Base-by-base conservation (phyloP, 2,329 filamentous ascomycete genomes). In the Arthroderma sp. region DNA sequence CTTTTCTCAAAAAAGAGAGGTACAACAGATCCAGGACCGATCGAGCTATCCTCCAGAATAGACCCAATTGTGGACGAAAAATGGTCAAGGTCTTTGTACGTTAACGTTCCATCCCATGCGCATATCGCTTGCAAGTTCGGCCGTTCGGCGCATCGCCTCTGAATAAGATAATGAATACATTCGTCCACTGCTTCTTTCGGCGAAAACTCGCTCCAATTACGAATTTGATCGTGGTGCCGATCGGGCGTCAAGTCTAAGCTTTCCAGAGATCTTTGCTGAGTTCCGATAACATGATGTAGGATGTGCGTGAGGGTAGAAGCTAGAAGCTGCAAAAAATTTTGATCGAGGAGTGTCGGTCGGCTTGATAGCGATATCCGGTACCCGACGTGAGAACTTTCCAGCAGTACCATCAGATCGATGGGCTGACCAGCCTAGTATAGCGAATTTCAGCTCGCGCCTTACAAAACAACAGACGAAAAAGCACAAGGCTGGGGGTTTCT, bases 41-140 rank as follows among this genome's bases (percentile, higher is more conserved):
- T 53, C 5, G 54, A 55, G 40, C 62, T 15, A 4, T 28, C 8
- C 15, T 36, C 29, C 5, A 54, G 44, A n/a, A 34, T 10, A 10
- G 11, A 29, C 9, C 38, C 43, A n/a, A 50, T 29, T 8, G 29
- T 42, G 8, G 44, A 48, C 5, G 58, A 57, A 30, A 55, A 42
- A n/a, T 43, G 32, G 30, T 54, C 47, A 22, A 53, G 32, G 30
- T 50, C 41, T 15, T 36, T 33, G 38, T 48, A 55, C 36, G 47
- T 50, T 9, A 50, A 45, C 10, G 27, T 40, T 10, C 48, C 51
- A 32, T 57, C 54, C 50, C 51, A 56, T 9, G 53, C 48, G 36
- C 45, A 42, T 9, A 57, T 45, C 1, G 55, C 55, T n/a, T 44
- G 38, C 27, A 40, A 38, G 29, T 47, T 40, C 10, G 52, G 52